Base-by-base conservation (phyloP, 768 basidiomycete genomes). In the Trametes cubensis region DNA sequence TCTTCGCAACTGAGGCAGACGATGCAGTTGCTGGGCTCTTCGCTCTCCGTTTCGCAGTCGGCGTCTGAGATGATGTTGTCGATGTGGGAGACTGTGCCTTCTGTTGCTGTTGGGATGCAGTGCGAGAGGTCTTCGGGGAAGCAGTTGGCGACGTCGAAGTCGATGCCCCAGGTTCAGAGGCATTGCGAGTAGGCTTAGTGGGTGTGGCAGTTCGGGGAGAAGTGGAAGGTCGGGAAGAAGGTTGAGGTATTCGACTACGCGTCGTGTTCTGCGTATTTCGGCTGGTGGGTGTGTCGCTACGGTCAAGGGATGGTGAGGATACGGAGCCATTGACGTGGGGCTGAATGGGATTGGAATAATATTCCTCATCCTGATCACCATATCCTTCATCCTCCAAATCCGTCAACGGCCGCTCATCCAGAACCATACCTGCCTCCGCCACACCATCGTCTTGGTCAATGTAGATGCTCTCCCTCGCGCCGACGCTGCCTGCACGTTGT, bases 401-500 rank as follows among this genome's bases (percentile, higher is more conserved):
- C 10, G 90, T 92, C 50, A 84, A 77, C 10, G 91, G 91, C 59
- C 74, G 76, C 72, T 94, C 92, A 69, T 94, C 90, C 61, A 92
- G 70, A 39, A 94, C 89, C 68, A 81, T 81, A 14, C 76, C 83
- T 20, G 76, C 74, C 45, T 77, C 77, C 25, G 71, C 71, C 26
- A 77, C 77, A 28, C 74, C 75, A 26, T 84, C 83, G 47, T 90
- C 72, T 38, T 69, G 82, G 62, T 92, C 89, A 55, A 93, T 76
- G 65, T 84, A 85, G 55, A 92, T 74, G 67, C 90, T 91, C 47
- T 80, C 87, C 61, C 85, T 78, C 11, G 79, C 74, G 30, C 82
- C 82, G 11, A 83, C 78, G 61, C 89, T 92, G 52, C 83, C 90
- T 17, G 89, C 88, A 55, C 91, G 77, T 68, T 82, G 85, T 65